phyloP scores from a whole-genome alignment of 1,284 basidiomycete species.

The Ceratobasidium papillatum region DNA sequence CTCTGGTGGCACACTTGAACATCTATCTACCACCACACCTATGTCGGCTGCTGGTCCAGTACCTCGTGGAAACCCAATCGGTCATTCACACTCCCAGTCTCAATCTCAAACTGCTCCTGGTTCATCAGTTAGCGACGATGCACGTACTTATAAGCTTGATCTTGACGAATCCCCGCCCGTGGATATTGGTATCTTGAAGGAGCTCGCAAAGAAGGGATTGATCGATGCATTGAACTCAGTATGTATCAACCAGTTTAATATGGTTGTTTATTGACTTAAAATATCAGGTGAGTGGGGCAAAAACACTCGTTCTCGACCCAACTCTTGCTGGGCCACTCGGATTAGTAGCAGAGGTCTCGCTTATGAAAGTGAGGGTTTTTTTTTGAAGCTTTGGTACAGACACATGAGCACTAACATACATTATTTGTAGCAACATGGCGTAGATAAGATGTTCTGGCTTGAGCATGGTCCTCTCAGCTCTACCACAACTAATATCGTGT shows the following conservation, averaged over 20 bases:
- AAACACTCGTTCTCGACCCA: slow-evolving; percentile 93
- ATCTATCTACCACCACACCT: neutral
- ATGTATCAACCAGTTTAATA: slow-evolving; percentile 49
- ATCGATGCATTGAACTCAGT: slow-evolving; percentile 87
- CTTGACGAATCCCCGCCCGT: slow-evolving; percentile 50
- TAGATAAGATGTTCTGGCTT: slow-evolving; percentile 99
- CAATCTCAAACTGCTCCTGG: slow-evolving; percentile 33
- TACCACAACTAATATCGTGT: slow-evolving; percentile 89
- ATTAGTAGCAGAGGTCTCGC: slow-evolving; percentile 88
- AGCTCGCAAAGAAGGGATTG: slow-evolving; percentile 77
- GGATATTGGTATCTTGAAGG: slow-evolving; percentile 77
- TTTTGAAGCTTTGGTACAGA: too few species aligned
- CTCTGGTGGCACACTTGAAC: neutral
- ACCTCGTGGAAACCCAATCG: slow-evolving; percentile 12
- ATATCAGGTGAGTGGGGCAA: slow-evolving; percentile 87
- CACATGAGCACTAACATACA: neutral
- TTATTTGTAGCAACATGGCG: slow-evolving; percentile 84
- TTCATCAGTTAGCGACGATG: slow-evolving; percentile 41
- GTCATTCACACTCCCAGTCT: slow-evolving; percentile 15
- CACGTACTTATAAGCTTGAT: slow-evolving; percentile 37
- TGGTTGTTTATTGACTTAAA: slow-evolving; percentile 30
- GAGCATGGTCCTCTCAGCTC: slow-evolving; percentile 86
- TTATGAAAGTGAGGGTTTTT: slow-evolving; percentile 76
- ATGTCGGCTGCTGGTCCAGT: slow-evolving; percentile 32
- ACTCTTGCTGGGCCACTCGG: slow-evolving; percentile 91